Evolutionary conservation across 2,329 filamentous ascomycete genomes (phyloP), one percentile per base, ranked within the genome.

Genomic region (Ophiostoma novo-ulmi): DNA sequence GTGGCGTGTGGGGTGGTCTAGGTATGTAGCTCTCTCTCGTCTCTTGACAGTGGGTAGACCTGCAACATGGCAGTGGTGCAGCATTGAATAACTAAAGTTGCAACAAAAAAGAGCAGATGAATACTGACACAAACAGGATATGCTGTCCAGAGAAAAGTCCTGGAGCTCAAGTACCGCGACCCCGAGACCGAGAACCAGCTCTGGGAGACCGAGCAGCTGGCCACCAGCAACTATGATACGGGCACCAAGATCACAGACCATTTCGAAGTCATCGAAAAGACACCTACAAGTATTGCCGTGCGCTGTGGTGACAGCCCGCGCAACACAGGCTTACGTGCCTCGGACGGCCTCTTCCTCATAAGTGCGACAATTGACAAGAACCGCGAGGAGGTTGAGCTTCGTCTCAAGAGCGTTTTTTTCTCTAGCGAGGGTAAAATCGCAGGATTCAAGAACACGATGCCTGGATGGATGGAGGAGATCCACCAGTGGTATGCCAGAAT

Each of bases 221-320:
- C 82, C 6, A 75, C 79, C n/a, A 87, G 82, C 71, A 82, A 74
- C 11, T 92, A 91, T 76, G 84, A 88, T 26, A 81, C 84, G 55
- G 89, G 89, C 44, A 90, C 89, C 0, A 77, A 82, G 58, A 85
- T 92, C 71, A 90, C 87, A 3, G 88, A 92, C 76, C 89, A 92
- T 78, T 92, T 92, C 76, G 88, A 91, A 77, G 88, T 92, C 0
- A 80, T 92, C 0, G 85, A 88, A 69, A 89, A 89, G 79, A 88
- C 85, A 0, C 80, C 85, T 0, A 83, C 82, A 7, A 81, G 83
- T 13, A 88, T 91, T 72, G 82, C 87, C 0, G 83, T 91, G 31
- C 86, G 89, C 31, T 89, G 87, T 74, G 89, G 89, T 20, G 89
- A 89, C 73, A 86, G 86, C 1, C 89, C 89, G 0, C 81, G 86